Base-by-base conservation (phyloP, 2,329 filamentous ascomycete species). In the Cladophialophora immunda region DNA sequence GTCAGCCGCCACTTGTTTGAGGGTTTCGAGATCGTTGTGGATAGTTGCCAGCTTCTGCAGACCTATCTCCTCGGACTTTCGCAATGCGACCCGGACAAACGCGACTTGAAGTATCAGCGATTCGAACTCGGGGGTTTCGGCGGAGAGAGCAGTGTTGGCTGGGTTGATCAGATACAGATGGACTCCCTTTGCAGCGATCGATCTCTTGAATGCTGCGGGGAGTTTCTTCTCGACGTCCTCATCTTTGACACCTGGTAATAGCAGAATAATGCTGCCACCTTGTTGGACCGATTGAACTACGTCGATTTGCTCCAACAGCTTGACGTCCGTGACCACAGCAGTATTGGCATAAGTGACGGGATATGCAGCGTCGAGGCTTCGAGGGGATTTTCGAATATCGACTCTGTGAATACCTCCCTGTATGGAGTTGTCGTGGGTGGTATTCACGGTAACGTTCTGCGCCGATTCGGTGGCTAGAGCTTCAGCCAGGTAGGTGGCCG, bases 191-290 rank as follows among this genome's bases (percentile, higher is more conserved):
- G 88, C 84, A 62, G 88, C 87, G 58, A 97, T 80, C 15, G 86
- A 83, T 79, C 91, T 92, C 76, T 91, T 89, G 70, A 95, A 87
- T 55, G 83, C 78, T 41, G 85, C 83, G 1, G 92, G 87, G 5
- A 99, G 83, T 73, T 92, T 86, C 86, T 96, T 97, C 82, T 98
- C 94, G 6, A 94, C 78, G 38, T 97, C 93, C 53, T 96, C 94
- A 59, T 93, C 88, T 81, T 97, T 97, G 78, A 92, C 88, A 72
- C 89, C 90, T 30, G 92, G 86, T 27, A 95, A 85, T 75, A 89
- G 92, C 50, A 97, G 75, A 63, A 97, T 85, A 53, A 97, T 79
- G 70, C 89, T 90, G 62, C 91, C 91, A 61, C 88, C 87, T 47
- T 86, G 74, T 80, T 91, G 92, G 69, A 94, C 82, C 58, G 86